Conservation (phyloP, 176 grass and related monocot genomes). For the Dendrocalamus sinicus region DNA sequence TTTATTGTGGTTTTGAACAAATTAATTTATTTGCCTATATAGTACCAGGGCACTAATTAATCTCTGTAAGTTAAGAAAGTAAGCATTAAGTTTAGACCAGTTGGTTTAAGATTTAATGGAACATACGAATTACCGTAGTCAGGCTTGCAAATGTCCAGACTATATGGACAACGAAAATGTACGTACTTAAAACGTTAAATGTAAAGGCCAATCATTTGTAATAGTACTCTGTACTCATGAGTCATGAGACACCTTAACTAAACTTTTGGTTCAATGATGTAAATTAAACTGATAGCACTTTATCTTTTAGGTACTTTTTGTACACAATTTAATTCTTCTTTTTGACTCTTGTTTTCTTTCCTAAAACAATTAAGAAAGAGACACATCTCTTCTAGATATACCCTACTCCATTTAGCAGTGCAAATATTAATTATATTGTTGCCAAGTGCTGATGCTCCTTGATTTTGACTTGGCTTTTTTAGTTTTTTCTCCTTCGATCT, state of each 20-base stretch:
- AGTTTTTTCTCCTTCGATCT: neutral
- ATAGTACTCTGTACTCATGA: neutral
- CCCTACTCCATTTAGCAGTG: neutral
- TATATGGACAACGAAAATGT: neutral
- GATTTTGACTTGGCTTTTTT: neutral
- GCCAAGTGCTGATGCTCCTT: neutral
- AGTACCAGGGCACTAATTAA: neutral
- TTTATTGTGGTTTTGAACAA: neutral
- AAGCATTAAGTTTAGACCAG: neutral
- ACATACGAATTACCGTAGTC: neutral
- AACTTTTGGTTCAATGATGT: slow-evolving; percentile 31
- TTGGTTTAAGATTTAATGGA: neutral
- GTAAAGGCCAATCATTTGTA: neutral
- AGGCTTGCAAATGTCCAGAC: neutral
- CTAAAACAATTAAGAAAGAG: no score
- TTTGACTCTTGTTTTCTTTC: neutral
- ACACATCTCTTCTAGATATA: no score
- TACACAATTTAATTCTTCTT: slow-evolving; percentile 41
- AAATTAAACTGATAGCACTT: slow-evolving; percentile 39
- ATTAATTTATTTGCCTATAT: neutral
- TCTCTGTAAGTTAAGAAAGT: neutral
- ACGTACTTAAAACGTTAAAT: neutral
- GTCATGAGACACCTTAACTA: slow-evolving; percentile 7
- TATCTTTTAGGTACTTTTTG: slow-evolving; percentile 53
- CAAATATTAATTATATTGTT: neutral